Base-by-base conservation (phyloP, 768 basidiomycete genomes). In the Paxillus ammoniavirescens region DNA sequence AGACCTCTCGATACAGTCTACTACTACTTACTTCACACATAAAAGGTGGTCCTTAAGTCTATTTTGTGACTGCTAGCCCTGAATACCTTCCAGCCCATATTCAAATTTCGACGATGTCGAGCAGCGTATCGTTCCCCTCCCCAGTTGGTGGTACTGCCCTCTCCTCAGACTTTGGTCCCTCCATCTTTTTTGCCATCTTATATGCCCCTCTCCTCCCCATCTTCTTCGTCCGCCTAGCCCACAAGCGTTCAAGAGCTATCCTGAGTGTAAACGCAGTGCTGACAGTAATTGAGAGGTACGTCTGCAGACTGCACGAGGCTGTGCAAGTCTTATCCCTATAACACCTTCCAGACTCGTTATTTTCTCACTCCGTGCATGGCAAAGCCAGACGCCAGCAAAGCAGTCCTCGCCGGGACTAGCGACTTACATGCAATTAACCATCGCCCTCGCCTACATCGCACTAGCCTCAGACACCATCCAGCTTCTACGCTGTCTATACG, bases 121-220 rank as follows among this genome's bases (percentile, higher is more conserved):
- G 40, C 30, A 47, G 4, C 3, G 5, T 48, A 45, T 30, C 50
- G 70, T 75, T 77, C 53, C 78, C 78, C n/a, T 68, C 74, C 1
- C 76, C 74, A 10, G 66, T 78, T 35, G 78, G 78, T 8, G 78
- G 78, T 5, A 68, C 71, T 15, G 56, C 69, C n/a, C 57, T 73
- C n/a, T 57, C 65, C 13, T 54, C 55, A 6, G 78, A 81, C 56
- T 73, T 77, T 54, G 74, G 62, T 8, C 75, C 77, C 44, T 77
- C 77, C 1, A 66, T 78, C 18, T 12, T 77, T 5, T 78, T 78
- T 58, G 69, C 72, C 10, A 57, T 69, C 4, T 61, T 77, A 14
- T 78, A 77, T 61, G 72, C 56, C 9, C 35, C 69, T 3, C 61
- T 77, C 12, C 31, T 75, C 3, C 76, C 76, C 9, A 47, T 78